phyloP scores from a whole-genome alignment of 768 basidiomycete genomes.

The Mycena metata region DNA sequence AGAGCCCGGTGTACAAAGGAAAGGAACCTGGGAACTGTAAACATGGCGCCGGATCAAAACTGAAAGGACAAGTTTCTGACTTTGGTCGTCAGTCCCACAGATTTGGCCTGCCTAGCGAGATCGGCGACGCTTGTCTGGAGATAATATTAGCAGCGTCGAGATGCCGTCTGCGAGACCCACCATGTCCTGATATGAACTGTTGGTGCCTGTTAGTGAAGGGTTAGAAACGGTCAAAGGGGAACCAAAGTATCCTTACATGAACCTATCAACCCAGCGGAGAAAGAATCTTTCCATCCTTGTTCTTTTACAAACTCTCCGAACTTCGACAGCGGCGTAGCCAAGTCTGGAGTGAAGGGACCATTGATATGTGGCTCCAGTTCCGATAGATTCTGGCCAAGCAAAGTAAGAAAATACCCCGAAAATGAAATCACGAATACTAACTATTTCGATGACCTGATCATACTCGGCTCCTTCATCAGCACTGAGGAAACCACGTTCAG shows the following conservation, averaged over 20 bases:
- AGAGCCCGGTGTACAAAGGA: slow-evolving; percentile 90
- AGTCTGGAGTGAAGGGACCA: slow-evolving; percentile 97
- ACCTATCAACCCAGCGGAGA: slow-evolving; percentile 93
- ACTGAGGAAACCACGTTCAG: slow-evolving; percentile 78
- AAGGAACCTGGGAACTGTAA: slow-evolving; percentile 69
- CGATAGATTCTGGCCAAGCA: slow-evolving; percentile 76
- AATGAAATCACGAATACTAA: slow-evolving; percentile 51
- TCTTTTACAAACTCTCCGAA: slow-evolving; percentile 85
- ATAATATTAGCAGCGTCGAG: slow-evolving; percentile 26
- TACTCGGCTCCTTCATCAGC: slow-evolving; percentile 94
- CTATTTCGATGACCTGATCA: slow-evolving; percentile 94
- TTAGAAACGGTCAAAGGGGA: no score
- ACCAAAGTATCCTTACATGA: slow-evolving; percentile 66
- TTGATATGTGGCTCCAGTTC: slow-evolving; percentile 93
- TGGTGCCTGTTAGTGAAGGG: slow-evolving; percentile 64
- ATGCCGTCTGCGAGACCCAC: slow-evolving; percentile 50
- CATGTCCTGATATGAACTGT: slow-evolving; percentile 98
- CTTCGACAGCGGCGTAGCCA: slow-evolving; percentile 93
- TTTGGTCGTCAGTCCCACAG: slow-evolving; percentile 84
- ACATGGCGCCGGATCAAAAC: slow-evolving; percentile 8
- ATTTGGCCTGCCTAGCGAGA: slow-evolving; percentile 90
- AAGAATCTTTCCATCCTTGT: slow-evolving; percentile 94
- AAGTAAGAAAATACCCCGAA: slow-evolving; percentile 16
- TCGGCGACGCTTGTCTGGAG: slow-evolving; percentile 90
- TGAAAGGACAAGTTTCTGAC: slow-evolving; percentile 47